A percentile compares a stretch with the other conserved stretches of the same genome.
phyloP scores from a whole-genome alignment of 108 stramenopile species.

The Epipyxis sp. region DNA sequence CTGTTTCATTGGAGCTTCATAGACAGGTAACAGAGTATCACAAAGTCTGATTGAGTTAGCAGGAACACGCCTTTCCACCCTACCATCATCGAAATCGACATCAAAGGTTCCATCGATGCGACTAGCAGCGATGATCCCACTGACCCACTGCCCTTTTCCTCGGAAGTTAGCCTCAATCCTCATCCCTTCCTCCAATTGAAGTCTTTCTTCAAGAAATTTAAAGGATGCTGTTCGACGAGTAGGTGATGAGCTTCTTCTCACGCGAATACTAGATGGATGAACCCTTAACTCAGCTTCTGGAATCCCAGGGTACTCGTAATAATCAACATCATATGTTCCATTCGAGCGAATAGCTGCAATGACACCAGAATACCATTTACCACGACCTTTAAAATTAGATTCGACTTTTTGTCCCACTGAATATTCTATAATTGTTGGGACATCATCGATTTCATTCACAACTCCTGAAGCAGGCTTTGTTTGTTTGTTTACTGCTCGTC shows the following conservation, averaged over 20 bases:
- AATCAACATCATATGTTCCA: conserved; percentile 27
- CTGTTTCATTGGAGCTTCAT: too few species aligned
- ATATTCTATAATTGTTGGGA: background rate
- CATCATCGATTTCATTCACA: too few species aligned
- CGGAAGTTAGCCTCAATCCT: background rate
- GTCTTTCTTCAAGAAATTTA: too few species aligned
- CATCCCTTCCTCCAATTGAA: background rate
- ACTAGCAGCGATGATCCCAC: background rate
- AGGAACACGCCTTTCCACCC: background rate
- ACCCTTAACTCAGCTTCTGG: too few species aligned
- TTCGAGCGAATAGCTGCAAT: background rate
- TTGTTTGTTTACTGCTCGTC: too few species aligned
- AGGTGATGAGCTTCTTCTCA: too few species aligned
- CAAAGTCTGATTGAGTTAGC: too few species aligned
- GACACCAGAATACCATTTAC: background rate
- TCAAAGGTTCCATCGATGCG: background rate
- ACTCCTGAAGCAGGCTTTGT: background rate
- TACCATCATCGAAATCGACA: background rate
- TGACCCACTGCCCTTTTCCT: background rate
- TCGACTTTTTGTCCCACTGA: background rate
- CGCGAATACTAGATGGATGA: too few species aligned
- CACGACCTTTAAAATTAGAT: background rate
- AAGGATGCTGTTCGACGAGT: too few species aligned
- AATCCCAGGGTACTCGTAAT: too few species aligned
- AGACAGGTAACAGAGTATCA: too few species aligned